Evolutionary conservation across 208 protist species (phyloP).

Genomic region (Zelonia costaricensis): DNA sequence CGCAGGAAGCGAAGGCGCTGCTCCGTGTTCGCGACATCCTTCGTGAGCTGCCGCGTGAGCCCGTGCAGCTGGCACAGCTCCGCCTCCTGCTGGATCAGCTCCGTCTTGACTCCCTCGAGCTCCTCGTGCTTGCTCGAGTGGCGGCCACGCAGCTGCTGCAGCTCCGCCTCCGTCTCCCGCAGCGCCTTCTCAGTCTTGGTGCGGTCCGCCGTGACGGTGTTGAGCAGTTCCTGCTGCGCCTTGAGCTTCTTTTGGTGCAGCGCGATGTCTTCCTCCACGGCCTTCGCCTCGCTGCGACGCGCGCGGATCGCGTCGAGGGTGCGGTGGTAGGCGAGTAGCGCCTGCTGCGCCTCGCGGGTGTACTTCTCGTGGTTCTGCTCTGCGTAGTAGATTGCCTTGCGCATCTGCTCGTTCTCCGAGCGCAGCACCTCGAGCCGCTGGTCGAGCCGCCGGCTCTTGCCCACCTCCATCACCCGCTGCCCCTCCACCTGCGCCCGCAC

Average conservation of each 20-base stretch:
- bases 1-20: slow-evolving; percentile 68
- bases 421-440: slow-evolving; percentile 89
- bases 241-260: slow-evolving; percentile 95
- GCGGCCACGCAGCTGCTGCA: slow-evolving; percentile 92
- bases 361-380: slow-evolving; percentile 92
- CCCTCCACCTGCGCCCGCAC: slow-evolving; percentile 58
- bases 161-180: slow-evolving; percentile 95
- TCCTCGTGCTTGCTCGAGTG: slow-evolving; percentile 95
- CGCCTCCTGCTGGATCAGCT: slow-evolving; percentile 96
- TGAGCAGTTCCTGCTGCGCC: slow-evolving; percentile 96
- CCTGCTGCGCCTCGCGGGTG: slow-evolving; percentile 66
- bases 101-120: slow-evolving; percentile 92
- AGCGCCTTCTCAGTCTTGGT: slow-evolving; percentile 97
- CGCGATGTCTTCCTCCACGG: slow-evolving; percentile 90
- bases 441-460: slow-evolving; percentile 88
- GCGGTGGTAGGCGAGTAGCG: slow-evolving; percentile 86
- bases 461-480: slow-evolving; percentile 82
- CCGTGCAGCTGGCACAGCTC: slow-evolving; percentile 84
- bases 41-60: slow-evolving; percentile 73
- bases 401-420: slow-evolving; percentile 85
- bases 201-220: slow-evolving; percentile 95
- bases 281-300: slow-evolving; percentile 68
- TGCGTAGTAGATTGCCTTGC: slow-evolving; percentile 91
- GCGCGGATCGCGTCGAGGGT: slow-evolving; percentile 94
- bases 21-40: slow-evolving; percentile 84